A percentile compares a stretch with the other conserved stretches of the same genome.
These are phyloP conservation scores for Manihot esculenta DNA, from an alignment of 441 rosid species.

Conservation along the genomic window DNA sequence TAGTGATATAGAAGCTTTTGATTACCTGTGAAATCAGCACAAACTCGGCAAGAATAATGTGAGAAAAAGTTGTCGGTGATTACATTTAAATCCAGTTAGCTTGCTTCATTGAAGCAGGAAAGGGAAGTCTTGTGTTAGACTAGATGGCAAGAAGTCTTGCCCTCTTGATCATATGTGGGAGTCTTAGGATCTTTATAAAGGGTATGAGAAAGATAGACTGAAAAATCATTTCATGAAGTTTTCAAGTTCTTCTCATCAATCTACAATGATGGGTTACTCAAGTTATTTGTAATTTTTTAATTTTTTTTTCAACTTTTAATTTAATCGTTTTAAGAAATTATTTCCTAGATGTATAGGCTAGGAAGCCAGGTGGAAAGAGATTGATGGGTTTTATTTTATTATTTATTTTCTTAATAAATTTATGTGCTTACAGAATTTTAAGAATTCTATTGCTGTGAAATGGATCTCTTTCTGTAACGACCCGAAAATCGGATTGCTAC, in stretches of 20 bases:
- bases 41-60: conserved; percentile 91
- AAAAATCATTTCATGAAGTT: conserved; percentile 28
- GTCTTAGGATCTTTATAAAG: conserved; percentile 63
- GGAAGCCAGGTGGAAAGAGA: conserved; percentile 15
- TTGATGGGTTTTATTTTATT: conserved; percentile 19
- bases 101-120: conserved; percentile 97
- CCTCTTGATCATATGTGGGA: conserved; percentile 78
- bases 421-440: too few relatives aligned
- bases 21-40: conserved; percentile 91
- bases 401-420: too few relatives aligned
- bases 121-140: conserved; percentile 91
- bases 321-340: conserved; percentile 41
- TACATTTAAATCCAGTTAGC: conserved; percentile 86
- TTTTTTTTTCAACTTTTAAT: conserved; percentile 8
- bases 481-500: too few relatives aligned
- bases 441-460: too few relatives aligned
- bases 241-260: conserved; percentile 29
- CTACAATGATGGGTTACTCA: conserved; percentile 39
- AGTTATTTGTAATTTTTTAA: conserved; percentile 39
- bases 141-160: conserved; percentile 71
- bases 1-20: conserved; percentile 70
- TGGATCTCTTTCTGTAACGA: too few relatives aligned
- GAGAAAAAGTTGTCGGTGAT: conserved; percentile 70
- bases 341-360: conserved; percentile 51
- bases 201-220: conserved; percentile 18